Conservation (phyloP, 2,329 filamentous ascomycete genomes). For the Pezicula rhizophila region DNA sequence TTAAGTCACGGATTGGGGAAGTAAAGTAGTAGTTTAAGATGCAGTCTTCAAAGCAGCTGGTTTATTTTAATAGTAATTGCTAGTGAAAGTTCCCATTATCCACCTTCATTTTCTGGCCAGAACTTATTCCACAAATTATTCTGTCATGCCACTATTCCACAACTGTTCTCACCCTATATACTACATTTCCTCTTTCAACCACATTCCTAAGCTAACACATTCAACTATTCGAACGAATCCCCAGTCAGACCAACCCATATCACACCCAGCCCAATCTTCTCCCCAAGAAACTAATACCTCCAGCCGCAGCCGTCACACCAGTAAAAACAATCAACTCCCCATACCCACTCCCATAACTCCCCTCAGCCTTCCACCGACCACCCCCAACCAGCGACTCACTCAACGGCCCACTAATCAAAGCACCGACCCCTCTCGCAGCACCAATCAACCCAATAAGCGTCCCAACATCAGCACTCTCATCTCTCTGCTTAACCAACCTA, state of each 20-base stretch:
- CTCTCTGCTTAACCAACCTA: conserved; percentile 14
- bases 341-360: conserved; percentile 45
- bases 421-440: conserved; percentile 55
- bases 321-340: conserved; percentile 51
- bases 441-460: conserved; percentile 39
- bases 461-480: conserved; percentile 21
- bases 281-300: conserved; percentile 40
- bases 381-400: conserved; percentile 46
- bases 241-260: too few species aligned
- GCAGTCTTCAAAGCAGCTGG: too few species aligned
- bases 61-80: too few species aligned
- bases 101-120: too few species aligned
- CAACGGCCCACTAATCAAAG: conserved; percentile 49
- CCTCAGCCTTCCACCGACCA: conserved; percentile 36
- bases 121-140: too few species aligned
- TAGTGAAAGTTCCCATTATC: too few species aligned
- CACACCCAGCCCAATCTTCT: conserved; percentile 24
- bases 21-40: too few species aligned
- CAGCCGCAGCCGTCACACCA: conserved; percentile 43
- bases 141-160: too few species aligned
- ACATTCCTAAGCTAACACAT: too few species aligned
- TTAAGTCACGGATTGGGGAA: not conserved
- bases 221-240: too few species aligned
- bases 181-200: too few species aligned
- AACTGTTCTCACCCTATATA: too few species aligned